Evolutionary conservation across 2,329 filamentous ascomycete genomes (phyloP), one percentile per base, ranked within the genome.

Genomic region (Exophiala spinifera): DNA sequence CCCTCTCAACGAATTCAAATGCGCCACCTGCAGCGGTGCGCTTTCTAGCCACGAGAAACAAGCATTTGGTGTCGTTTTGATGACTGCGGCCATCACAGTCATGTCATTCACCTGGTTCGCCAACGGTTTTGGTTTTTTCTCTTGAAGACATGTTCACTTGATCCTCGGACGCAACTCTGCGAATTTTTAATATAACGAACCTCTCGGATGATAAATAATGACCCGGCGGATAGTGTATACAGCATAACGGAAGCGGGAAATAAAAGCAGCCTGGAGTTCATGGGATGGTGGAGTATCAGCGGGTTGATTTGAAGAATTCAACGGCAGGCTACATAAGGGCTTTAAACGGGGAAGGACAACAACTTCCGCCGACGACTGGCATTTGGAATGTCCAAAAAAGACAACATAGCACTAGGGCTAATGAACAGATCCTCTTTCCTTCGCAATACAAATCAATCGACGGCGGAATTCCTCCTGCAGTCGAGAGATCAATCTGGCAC

Each of bases 81-180:
- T 78, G 55, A 84, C 83, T 70, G 75, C 73, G 17, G 69, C 72
- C 25, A 74, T 85, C 48, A 85, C 82, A 4, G 64, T 85, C 23
- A 67, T 78, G 31, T 83, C 80, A 4, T 84, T 86, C 63, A 76
- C 79, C 37, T 76, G 74, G 73, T 78, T 78, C 57, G 72, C 70
- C 31, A 70, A 70, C 37, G 73, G 69, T 14, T 69, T 73, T 50
- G 75, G 74, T 20, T 53, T 65, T 13, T 62, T 66, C 37, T 65
- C 53, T 54, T 49, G 56, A 53, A 48, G 20, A 28, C 23, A 1
- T 33, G 19, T 19, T 19, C 13, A 40, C 6, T 6, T 31, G 23
- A 48, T 37, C 39, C 37, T 49, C 46, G 46, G 50, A 52, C 50
- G 39, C 36, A 47, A 49, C 39, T 31, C 14, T 23, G 42, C 40